These are phyloP conservation scores for Thelonectria discophora DNA, from an alignment of 2,329 filamentous ascomycete genomes.

Conservation along the genomic window DNA sequence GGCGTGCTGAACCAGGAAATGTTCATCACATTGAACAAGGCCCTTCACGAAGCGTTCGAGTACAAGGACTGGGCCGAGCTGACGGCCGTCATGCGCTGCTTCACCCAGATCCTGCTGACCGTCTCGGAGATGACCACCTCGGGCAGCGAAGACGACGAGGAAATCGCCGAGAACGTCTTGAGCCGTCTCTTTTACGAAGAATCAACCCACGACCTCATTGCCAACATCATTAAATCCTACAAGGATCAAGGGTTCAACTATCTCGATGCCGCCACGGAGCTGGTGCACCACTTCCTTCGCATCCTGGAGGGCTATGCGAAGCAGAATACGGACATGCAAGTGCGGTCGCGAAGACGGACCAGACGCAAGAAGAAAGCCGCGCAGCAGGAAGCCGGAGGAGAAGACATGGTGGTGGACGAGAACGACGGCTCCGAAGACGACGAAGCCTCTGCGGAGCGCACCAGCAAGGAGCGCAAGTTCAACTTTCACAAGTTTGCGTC, in stretches of 20 bases:
- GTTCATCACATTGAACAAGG: conserved; percentile 86
- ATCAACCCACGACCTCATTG: conserved; percentile 86
- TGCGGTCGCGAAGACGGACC: conserved; percentile 80
- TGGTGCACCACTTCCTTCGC: conserved; percentile 89
- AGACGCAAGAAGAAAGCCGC: conserved; percentile 76
- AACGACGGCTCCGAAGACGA: conserved; percentile 79
- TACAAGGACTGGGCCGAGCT: conserved; percentile 88
- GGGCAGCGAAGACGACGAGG: conserved; percentile 88
- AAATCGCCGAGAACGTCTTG: conserved; percentile 97
- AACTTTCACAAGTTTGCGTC: conserved; percentile 86
- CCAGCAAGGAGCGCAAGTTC: conserved; percentile 87
- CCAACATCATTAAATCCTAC: conserved; percentile 83
- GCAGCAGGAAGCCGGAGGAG: conserved; percentile 49
- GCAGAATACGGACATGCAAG: conserved; percentile 91
- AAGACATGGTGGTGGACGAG: conserved; percentile 64
- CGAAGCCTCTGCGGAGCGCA: conserved; percentile 72
- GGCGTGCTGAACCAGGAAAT: conserved; percentile 93
- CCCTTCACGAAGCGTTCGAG: conserved; percentile 81
- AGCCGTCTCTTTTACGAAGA: conserved; percentile 99
- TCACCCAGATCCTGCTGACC: conserved; percentile 91
- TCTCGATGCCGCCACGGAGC: conserved; percentile 88
- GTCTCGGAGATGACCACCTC: conserved; percentile 93
- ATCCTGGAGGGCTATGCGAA: conserved; percentile 95
- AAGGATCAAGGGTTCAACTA: conserved; percentile 95
- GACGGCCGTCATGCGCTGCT: conserved; percentile 89